Percentiles rank a stretch among this genome's conserved stretches.
Evolutionary conservation across 306 rosid genomes (phyloP).

Genomic region (Cyamopsis tetragonoloba): DNA sequence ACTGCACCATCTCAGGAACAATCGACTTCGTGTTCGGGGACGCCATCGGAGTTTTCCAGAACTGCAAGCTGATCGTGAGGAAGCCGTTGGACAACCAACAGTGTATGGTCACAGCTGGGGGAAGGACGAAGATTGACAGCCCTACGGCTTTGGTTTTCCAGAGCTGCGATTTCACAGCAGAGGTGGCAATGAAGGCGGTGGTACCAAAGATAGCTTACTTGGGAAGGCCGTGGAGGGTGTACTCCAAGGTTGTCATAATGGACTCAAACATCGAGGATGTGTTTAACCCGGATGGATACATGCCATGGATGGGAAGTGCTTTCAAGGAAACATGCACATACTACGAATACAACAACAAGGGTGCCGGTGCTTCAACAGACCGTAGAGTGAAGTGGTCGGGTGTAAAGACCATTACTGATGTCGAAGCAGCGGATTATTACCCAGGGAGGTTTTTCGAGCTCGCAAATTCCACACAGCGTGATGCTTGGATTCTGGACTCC

Average conservation of each 20-base stretch:
- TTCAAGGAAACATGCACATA: constrained; percentile 38
- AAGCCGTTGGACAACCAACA: constrained; percentile 40
- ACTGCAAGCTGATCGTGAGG: constrained; percentile 57
- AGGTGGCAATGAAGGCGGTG: background rate
- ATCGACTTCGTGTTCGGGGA: constrained; percentile 58
- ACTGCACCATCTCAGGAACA: constrained; percentile 48
- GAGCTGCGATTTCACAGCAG: constrained; percentile 49
- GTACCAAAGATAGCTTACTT: constrained; percentile 31
- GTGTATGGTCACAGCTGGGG: constrained; percentile 68
- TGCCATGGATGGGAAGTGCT: constrained; percentile 50
- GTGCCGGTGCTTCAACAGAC: constrained; percentile 34
- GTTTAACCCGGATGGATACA: constrained; percentile 54
- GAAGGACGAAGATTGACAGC: constrained; percentile 40
- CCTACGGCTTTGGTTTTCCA: constrained; percentile 49
- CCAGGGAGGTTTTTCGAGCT: constrained; percentile 31
- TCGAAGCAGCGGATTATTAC: constrained; percentile 34
- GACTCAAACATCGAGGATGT: constrained; percentile 50
- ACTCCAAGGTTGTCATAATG: constrained; percentile 59
- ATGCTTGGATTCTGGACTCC: constrained; percentile 46
- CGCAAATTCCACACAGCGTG: constrained; percentile 26
- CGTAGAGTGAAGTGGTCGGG: constrained; percentile 54
- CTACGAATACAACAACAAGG: constrained; percentile 50
- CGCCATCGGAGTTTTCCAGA: constrained; percentile 43
- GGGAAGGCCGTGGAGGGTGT: constrained; percentile 71
- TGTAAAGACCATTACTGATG: constrained; percentile 11